Base-by-base conservation (phyloP, 805 yeast genomes). In the Scheffersomyces amazonensis region DNA sequence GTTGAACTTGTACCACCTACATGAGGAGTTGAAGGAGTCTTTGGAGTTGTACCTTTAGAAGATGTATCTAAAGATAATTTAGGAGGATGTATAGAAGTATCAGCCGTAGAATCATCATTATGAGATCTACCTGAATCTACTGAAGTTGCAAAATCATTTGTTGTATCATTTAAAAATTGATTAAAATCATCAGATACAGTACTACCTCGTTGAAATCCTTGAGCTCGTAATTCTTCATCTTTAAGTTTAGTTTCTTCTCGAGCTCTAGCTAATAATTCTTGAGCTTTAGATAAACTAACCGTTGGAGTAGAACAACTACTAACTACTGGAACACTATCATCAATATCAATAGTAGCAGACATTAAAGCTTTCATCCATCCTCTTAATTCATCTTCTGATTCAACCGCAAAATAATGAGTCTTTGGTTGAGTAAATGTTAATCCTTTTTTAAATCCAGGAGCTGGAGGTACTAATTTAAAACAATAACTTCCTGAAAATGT, bases 221-320 rank as follows among this genome's bases (percentile, higher is more conserved):
- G 74, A 57, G 69, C 76, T 63, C 70, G 44, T 27, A 66, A 56
- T 34, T 72, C 76, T 39, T 75, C 69, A 45, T 76, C 76, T 47
- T 80, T 79, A 37, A 70, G 52, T 46, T 72, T 75, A 0, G 85
- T 80, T 46, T 78, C 87, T 52, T 83, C 93, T 53, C 95, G 73
- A 0, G 96, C 93, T 48, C 82, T 85, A 2, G 87, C 82, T 51
- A 88, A 69, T 59, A 93, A 61, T 52, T 82, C 95, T 61, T 88
- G 95, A 0, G 99, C 99, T 50, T 80, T 81, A 34, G 80, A 78
- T 45, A 93, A 67, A 9, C 96, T 81, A 7, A 93, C 89, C 0
- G 98, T 91, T n/a, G 99, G 98, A 0, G 97, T 88, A 10, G 85
- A 83, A 59, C 96, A 91, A 12, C 96, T 85, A 43, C 96, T 84